A percentile compares a stretch with the other conserved stretches of the same genome.
Conservation (phyloP, 495 filamentous ascomycete species). For the Elaphomyces granulatus region DNA sequence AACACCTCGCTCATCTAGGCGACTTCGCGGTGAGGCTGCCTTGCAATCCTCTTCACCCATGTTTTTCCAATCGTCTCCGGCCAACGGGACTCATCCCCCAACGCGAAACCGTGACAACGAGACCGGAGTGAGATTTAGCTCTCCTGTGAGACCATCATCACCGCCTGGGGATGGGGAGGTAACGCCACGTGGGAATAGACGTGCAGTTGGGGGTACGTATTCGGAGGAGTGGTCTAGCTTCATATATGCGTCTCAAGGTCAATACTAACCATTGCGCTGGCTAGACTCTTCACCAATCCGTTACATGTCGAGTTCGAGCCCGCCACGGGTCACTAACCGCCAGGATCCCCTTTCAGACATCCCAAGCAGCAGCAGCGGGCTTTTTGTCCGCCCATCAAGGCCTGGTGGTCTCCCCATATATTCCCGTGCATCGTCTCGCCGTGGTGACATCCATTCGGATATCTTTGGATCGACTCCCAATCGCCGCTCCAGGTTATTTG, state of each 20-base stretch:
- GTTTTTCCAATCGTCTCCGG: constrained; percentile 68
- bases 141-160: constrained; percentile 46
- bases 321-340: constrained; percentile 43
- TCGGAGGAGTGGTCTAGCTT: constrained; percentile 14
- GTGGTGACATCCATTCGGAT: constrained; percentile 75
- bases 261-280: too few species aligned
- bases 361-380: constrained; percentile 64
- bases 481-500: constrained; percentile 56
- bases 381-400: constrained; percentile 63
- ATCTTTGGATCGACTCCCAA: constrained; percentile 48
- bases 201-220: constrained; percentile 52
- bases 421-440: constrained; percentile 36
- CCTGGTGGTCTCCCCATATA: constrained; percentile 32
- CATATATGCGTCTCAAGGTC: too few species aligned
- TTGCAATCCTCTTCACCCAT: constrained; percentile 61
- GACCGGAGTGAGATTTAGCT: constrained; percentile 45
- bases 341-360: constrained; percentile 43
- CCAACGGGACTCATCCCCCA: constrained; percentile 27
- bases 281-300: constrained; percentile 81
- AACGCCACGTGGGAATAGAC: constrained; percentile 55
- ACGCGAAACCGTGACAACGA: constrained; percentile 36
- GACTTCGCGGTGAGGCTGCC: constrained; percentile 23
- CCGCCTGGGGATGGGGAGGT: constrained; percentile 46
- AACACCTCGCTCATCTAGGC: constrained; percentile 34
- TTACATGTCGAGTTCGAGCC: constrained; percentile 78